These are phyloP conservation scores for Verticillium nonalfalfae DNA, from an alignment of 2,329 filamentous ascomycete genomes.

Conservation along the genomic window DNA sequence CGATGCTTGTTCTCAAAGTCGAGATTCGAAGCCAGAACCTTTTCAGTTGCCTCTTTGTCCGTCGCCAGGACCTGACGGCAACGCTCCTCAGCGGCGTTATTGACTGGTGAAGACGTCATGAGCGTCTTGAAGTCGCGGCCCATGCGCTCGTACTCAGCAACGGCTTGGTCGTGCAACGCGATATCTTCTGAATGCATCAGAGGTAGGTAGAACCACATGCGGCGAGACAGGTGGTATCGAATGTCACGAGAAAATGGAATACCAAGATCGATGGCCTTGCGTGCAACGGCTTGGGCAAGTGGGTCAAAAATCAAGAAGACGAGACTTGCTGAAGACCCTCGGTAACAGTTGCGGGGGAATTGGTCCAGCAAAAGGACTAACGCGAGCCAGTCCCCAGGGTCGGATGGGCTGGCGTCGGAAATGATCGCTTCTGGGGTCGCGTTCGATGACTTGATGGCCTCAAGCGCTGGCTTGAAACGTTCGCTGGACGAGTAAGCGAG, in stretches of 20 bases:
- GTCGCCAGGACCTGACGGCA: constrained; percentile 19
- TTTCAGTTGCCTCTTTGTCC: constrained; percentile 17
- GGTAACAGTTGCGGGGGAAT: constrained; percentile 55
- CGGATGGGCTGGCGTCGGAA: constrained; percentile 15
- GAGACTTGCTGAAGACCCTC: constrained; percentile 33
- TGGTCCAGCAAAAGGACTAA: constrained; percentile 56
- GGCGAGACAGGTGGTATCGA: constrained; percentile 29
- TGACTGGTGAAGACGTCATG: constrained; percentile 16
- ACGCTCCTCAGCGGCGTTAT: constrained; percentile 12
- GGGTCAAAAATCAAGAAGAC: constrained; percentile 52
- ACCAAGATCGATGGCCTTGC: constrained; percentile 23
- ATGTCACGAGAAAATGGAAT: constrained; percentile 19
- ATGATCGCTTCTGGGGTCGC: constrained; percentile 22
- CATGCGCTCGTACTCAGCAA: constrained; percentile 22
- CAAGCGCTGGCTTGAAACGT: constrained; percentile 23
- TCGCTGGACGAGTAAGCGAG: constrained; percentile 13
- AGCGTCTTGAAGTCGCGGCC: constrained; percentile 24
- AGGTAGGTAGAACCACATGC: constrained; percentile 54
- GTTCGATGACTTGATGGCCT: constrained; percentile 21
- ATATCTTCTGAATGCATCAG: constrained; percentile 52
- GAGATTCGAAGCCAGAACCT: constrained; percentile 14
- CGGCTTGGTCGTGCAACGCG: constrained; percentile 32
- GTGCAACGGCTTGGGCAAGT: constrained; percentile 38
- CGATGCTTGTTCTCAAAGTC: constrained; percentile 38
- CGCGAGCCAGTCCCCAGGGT: constrained; percentile 34